These are phyloP conservation scores for Myxozyma melibiosi DNA, from an alignment of 805 yeast species.

Conservation along the genomic window DNA sequence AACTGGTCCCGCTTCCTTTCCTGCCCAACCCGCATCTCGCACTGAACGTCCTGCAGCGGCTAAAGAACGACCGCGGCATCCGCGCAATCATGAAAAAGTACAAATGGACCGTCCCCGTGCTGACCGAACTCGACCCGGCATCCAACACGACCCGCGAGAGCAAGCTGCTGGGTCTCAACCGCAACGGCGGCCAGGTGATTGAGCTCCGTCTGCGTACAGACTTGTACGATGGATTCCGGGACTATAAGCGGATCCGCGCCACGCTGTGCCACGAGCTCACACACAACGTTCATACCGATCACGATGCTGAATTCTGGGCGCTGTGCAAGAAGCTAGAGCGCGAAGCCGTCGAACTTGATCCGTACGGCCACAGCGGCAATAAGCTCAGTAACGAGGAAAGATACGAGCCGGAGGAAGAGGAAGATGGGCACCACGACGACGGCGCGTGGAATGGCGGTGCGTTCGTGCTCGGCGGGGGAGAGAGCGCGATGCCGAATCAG, in stretches of 20 bases:
- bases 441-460: conserved; percentile 31
- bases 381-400: conserved; percentile 15
- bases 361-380: conserved; percentile 14
- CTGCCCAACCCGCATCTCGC: conserved; percentile 42
- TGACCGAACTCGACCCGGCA: conserved; percentile 47
- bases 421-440: conserved; percentile 20
- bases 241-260: conserved; percentile 41
- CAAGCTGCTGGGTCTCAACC: conserved; percentile 42
- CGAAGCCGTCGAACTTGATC: conserved; percentile 37
- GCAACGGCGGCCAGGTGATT: conserved; percentile 43
- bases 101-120: conserved; percentile 42
- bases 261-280: conserved; percentile 47
- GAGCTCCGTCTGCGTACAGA: conserved; percentile 46
- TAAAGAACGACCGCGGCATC: conserved; percentile 43
- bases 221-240: conserved; percentile 44
- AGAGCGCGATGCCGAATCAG: not conserved
- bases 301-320: conserved; percentile 43
- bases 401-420: conserved; percentile 9
- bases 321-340: conserved; percentile 41
- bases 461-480: conserved; percentile 30
- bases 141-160: conserved; percentile 41
- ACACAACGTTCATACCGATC: conserved; percentile 44
- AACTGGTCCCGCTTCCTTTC: conserved; percentile 39
- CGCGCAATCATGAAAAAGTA: conserved; percentile 43
- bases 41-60: conserved; percentile 37